A percentile compares a stretch with the other conserved stretches of the same genome.
Evolutionary conservation across 2,329 filamentous ascomycete genomes (phyloP).

Genomic region (Chrysoporthe cubensis): DNA sequence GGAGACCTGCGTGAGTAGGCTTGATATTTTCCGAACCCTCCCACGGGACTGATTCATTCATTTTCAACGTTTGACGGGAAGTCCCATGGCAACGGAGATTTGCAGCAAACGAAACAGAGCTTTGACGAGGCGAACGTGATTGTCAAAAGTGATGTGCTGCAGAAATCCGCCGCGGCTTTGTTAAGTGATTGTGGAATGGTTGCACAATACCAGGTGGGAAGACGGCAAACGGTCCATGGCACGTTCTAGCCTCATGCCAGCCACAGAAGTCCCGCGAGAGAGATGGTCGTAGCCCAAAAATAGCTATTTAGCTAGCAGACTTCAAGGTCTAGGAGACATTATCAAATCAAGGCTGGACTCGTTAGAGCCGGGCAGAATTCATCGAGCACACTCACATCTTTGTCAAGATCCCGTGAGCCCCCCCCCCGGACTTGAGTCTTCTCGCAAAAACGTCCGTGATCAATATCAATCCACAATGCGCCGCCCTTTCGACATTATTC

Average conservation of each 20-base stretch:
- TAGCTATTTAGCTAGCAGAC: not conserved
- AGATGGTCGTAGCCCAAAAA: not conserved
- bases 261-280: not conserved
- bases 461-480: not conserved
- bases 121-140: not conserved
- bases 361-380: not conserved
- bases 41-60: conserved; percentile 1
- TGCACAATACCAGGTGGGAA: conserved; percentile 9
- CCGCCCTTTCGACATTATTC: conserved; percentile 3
- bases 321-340: not conserved
- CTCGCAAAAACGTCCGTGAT: no score
- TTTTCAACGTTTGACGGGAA: conserved; percentile 3
- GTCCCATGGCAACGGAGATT: conserved; percentile 1
- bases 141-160: conserved; percentile 9
- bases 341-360: not conserved
- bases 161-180: conserved; percentile 2
- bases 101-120: conserved; percentile 11
- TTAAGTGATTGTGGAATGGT: conserved; percentile 13
- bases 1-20: not conserved
- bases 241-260: not conserved
- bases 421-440: no score
- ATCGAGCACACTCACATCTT: not conserved
- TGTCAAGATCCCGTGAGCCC: not conserved
- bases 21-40: not conserved
- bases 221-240: conserved; percentile 1